Conservation (phyloP, 2,329 filamentous ascomycete genomes). For the Aureobasidium uvarum region DNA sequence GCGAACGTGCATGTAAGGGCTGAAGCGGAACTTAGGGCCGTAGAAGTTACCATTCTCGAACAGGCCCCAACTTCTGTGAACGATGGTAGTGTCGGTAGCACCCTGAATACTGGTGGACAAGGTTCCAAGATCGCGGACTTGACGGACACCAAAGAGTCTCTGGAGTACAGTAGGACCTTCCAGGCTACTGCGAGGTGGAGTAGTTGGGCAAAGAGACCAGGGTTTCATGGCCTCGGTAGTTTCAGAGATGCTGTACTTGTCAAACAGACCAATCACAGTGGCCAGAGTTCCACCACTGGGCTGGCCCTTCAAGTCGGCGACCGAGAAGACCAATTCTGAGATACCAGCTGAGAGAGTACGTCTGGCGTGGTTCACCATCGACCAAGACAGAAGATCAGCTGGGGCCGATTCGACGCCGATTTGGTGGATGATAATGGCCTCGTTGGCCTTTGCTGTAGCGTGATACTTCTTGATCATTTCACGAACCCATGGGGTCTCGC, state of each 20-base stretch:
- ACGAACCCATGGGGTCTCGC: slow-evolving; percentile 63
- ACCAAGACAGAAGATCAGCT: slow-evolving; percentile 55
- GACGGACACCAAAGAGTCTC: slow-evolving; percentile 52
- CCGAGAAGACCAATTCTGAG: slow-evolving; percentile 51
- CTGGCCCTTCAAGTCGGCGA: slow-evolving; percentile 55
- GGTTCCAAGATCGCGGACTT: slow-evolving; percentile 57
- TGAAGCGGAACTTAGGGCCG: slow-evolving; percentile 58
- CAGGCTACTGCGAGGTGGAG: slow-evolving; percentile 37
- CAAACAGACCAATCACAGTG: slow-evolving; percentile 61
- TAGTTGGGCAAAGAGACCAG: slow-evolving; percentile 51
- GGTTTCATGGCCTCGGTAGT: slow-evolving; percentile 52
- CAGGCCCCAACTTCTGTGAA: slow-evolving; percentile 60
- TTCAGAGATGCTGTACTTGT: slow-evolving; percentile 41
- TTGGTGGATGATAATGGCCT: slow-evolving; percentile 62
- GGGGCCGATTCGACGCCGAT: slow-evolving; percentile 62
- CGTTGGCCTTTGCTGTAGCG: slow-evolving; percentile 57
- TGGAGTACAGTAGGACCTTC: slow-evolving; percentile 40
- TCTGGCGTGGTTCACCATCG: slow-evolving; percentile 54
- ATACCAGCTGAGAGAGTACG: slow-evolving; percentile 52
- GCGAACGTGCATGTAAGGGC: slow-evolving; percentile 55
- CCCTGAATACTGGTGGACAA: slow-evolving; percentile 56
- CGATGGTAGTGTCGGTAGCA: slow-evolving; percentile 55
- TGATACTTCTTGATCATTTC: slow-evolving; percentile 63
- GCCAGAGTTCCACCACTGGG: slow-evolving; percentile 61
- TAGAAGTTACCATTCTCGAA: slow-evolving; percentile 54